Evolutionary conservation across 2,329 filamentous ascomycete genomes (phyloP), one percentile per base, ranked within the genome.

Genomic region (Alternaria solani): DNA sequence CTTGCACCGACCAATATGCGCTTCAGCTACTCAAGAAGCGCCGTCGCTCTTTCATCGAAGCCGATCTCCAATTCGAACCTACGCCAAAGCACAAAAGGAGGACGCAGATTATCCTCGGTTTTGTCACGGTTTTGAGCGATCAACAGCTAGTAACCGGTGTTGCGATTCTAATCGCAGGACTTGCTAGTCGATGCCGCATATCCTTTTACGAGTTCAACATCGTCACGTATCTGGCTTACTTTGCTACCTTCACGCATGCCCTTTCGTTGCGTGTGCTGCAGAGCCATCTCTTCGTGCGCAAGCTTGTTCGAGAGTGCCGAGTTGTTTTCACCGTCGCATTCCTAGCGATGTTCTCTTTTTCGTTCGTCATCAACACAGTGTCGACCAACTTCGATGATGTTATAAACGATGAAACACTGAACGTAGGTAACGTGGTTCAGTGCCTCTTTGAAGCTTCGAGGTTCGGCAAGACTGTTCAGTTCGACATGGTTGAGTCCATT

Each of bases 81-180:
- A 44, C 23, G 7, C 42, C 42, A 4, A 44, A 44, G 42, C 42
- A 44, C 6, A 26, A 44, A n/a, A 8, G 16, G 7, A 26, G 49
- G 18, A 32, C 36, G 3, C 7, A 30, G 23, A 14, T 51, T 12
- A 18, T 51, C 7, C 34, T 59, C 16, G 49, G 48, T 2, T 54
- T 60, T 30, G 12, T 53, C 38, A 38, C 51, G 14, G 53, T 41
- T 6, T 41, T 61, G 9, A 53, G 46, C n/a, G 55, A 61, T 12
- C 56, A 62, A 16, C 60, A 61, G n/a, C 53, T 59, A 8, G 38
- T 63, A 2, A 65, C 59, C 20, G 63, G 63, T 9, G 16, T 61
- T 16, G 53, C 60, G 8, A 63, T 65, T 5, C 26, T 63, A 3
- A 51, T 57, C 5, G 63, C 53, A 7, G 54, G 44, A 4, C 49